phyloP scores from a whole-genome alignment of 2,329 filamentous ascomycete species.

The Furcasterigmium sp. region DNA sequence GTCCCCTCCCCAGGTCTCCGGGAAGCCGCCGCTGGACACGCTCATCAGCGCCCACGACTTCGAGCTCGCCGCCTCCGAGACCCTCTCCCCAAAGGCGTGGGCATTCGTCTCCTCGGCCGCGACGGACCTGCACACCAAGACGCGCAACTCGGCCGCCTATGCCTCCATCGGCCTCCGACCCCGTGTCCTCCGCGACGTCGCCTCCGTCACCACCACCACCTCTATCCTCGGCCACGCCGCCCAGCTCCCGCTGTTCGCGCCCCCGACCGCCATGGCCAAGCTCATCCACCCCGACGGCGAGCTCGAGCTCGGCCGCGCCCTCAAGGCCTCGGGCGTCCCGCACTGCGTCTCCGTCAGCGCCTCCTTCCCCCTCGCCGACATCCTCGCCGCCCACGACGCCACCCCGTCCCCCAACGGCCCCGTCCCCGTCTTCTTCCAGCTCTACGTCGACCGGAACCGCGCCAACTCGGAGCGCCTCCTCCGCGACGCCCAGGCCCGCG shows the following conservation, averaged over 20 bases:
- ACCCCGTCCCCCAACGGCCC: slow-evolving; percentile 16
- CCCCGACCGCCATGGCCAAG: slow-evolving; percentile 59
- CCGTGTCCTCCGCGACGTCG: slow-evolving; percentile 51
- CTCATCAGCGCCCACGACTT: slow-evolving; percentile 58
- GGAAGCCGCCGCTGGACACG: slow-evolving; percentile 44
- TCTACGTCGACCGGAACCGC: slow-evolving; percentile 56
- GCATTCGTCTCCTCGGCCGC: slow-evolving; percentile 64
- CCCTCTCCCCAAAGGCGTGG: slow-evolving; percentile 59
- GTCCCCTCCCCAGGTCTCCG: neutral
- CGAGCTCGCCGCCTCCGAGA: slow-evolving; percentile 46
- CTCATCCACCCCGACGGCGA: slow-evolving; percentile 63
- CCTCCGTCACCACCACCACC: slow-evolving; percentile 40
- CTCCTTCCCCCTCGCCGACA: slow-evolving; percentile 51
- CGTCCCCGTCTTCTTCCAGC: slow-evolving; percentile 47
- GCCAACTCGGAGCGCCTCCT: slow-evolving; percentile 45
- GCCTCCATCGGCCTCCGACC: slow-evolving; percentile 54
- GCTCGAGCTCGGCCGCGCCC: slow-evolving; percentile 12
- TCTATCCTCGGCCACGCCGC: slow-evolving; percentile 49
- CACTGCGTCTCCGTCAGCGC: slow-evolving; percentile 59
- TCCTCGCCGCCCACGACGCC: slow-evolving; percentile 21
- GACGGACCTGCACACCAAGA: slow-evolving; percentile 54
- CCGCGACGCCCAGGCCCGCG: slow-evolving; percentile 34
- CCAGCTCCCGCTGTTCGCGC: slow-evolving; percentile 55
- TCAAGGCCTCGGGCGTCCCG: slow-evolving; percentile 39
- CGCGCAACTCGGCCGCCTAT: slow-evolving; percentile 49